Conservation (phyloP, 2,329 filamentous ascomycete genomes). For the Dichotomopilus funicola region DNA sequence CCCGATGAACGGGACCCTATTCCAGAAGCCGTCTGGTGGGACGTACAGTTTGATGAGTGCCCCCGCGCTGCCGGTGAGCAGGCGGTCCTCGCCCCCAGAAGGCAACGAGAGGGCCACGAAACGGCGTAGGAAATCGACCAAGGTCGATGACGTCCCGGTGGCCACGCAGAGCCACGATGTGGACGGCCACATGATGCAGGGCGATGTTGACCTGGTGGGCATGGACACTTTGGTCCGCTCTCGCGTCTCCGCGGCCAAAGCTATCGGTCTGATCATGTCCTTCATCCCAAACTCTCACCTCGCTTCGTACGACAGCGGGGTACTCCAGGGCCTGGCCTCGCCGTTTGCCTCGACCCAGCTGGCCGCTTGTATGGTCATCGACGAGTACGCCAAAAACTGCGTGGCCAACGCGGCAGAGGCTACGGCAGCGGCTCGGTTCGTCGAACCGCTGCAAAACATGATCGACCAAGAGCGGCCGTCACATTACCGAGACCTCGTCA, state of each 20-base stretch:
- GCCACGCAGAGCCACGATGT: constrained; percentile 81
- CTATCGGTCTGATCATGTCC: constrained; percentile 78
- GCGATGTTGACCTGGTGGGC: constrained; percentile 90
- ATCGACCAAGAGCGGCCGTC: constrained; percentile 74
- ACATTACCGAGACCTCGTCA: constrained; percentile 85
- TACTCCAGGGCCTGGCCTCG: constrained; percentile 63
- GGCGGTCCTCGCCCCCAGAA: constrained; percentile 47
- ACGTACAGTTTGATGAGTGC: constrained; percentile 55
- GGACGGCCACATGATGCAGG: constrained; percentile 95
- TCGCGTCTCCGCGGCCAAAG: constrained; percentile 77
- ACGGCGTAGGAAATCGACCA: constrained; percentile 77
- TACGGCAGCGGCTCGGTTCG: constrained; percentile 52
- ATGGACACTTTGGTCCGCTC: constrained; percentile 83
- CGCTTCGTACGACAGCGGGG: constrained; percentile 56
- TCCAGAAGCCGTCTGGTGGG: constrained; percentile 88
- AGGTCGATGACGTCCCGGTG: constrained; percentile 61
- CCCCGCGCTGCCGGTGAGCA: constrained; percentile 36
- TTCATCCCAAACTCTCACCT: constrained; percentile 60
- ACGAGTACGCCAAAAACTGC: constrained; percentile 72
- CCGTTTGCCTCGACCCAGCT: constrained; percentile 81
- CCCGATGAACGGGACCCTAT: constrained; percentile 81
- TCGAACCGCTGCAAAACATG: constrained; percentile 62
- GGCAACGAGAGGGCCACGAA: constrained; percentile 58
- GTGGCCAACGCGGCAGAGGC: constrained; percentile 32
- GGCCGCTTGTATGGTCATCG: constrained; percentile 72